Conservation (phyloP, 768 basidiomycete genomes). For the Tephrocybe sp. region DNA sequence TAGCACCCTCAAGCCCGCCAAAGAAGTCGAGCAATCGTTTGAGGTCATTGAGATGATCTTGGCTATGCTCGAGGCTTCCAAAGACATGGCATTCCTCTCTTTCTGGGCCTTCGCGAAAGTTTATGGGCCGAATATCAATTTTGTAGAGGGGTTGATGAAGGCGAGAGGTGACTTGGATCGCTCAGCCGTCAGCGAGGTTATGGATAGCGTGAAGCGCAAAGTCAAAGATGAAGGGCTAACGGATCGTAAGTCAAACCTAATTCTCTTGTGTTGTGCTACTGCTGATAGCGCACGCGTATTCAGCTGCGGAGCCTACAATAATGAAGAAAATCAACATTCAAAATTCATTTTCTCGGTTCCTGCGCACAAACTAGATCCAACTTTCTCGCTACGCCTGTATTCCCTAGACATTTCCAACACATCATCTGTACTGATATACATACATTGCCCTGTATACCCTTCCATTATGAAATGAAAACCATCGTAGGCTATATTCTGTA, state of each 20-base stretch:
- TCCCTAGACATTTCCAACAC: constrained; percentile 3
- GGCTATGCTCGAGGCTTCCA: constrained; percentile 79
- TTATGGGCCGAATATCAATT: constrained; percentile 89
- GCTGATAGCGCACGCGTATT: neutral
- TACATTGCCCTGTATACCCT: constrained; percentile 15
- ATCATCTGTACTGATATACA: constrained; percentile 21
- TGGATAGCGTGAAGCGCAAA: constrained; percentile 91
- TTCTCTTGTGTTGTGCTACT: neutral
- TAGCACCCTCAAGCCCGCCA: constrained; percentile 66
- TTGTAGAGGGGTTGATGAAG: constrained; percentile 88
- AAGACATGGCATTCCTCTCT: constrained; percentile 87
- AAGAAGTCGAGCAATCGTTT: constrained; percentile 81
- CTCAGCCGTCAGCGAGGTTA: constrained; percentile 82
- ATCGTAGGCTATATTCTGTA: constrained; percentile 10
- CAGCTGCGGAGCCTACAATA: constrained; percentile 80
- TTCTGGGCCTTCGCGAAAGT: constrained; percentile 93
- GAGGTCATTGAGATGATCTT: constrained; percentile 85
- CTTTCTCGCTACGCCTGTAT: constrained; percentile 6
- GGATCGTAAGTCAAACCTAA: constrained; percentile 60
- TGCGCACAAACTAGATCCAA: constrained; percentile 42
- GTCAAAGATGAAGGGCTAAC: constrained; percentile 83
- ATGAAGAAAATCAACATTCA: constrained; percentile 88
- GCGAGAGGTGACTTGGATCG: constrained; percentile 89
- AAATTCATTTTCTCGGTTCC: constrained; percentile 71
- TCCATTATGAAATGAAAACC: constrained; percentile 16